These are phyloP conservation scores for Fonsecaea multimorphosa DNA, from an alignment of 2,329 filamentous ascomycete genomes.

Conservation along the genomic window DNA sequence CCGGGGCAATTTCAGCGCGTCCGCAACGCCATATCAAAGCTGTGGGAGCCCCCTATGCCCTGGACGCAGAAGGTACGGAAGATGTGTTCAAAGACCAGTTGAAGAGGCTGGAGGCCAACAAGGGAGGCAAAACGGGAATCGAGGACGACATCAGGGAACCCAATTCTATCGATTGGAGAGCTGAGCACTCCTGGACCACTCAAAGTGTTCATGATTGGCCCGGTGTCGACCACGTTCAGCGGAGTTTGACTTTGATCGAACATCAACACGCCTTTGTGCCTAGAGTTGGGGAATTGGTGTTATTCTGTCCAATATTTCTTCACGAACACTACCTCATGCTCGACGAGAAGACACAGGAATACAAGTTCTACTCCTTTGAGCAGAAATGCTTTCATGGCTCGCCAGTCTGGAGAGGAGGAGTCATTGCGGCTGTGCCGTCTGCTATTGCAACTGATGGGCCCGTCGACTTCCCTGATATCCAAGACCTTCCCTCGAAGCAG, in stretches of 20 bases:
- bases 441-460: conserved; percentile 43
- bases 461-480: conserved; percentile 54
- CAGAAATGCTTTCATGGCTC: conserved; percentile 45
- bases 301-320: conserved; percentile 53
- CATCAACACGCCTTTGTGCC: conserved; percentile 60
- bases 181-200: conserved; percentile 46
- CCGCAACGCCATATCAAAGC: conserved; percentile 35
- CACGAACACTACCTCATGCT: conserved; percentile 47
- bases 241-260: conserved; percentile 51
- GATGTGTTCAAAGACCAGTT: conserved; percentile 61
- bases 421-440: conserved; percentile 59
- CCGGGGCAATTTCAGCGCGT: conserved; percentile 29
- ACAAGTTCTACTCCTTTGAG: conserved; percentile 46
- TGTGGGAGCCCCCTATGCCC: conserved; percentile 32
- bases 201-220: conserved; percentile 16
- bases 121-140: conserved; percentile 42
- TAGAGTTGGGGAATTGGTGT: conserved; percentile 62
- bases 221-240: conserved; percentile 47
- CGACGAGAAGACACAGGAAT: conserved; percentile 42
- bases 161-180: conserved; percentile 63
- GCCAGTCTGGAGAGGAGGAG: conserved; percentile 63
- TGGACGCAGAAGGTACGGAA: conserved; percentile 60
- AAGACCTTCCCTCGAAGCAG: conserved; percentile 48
- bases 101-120: conserved; percentile 51
- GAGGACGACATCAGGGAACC: conserved; percentile 57